These are phyloP conservation scores for Cynanchum wilfordii DNA, from an alignment of 257 asterid species.

Conservation along the genomic window DNA sequence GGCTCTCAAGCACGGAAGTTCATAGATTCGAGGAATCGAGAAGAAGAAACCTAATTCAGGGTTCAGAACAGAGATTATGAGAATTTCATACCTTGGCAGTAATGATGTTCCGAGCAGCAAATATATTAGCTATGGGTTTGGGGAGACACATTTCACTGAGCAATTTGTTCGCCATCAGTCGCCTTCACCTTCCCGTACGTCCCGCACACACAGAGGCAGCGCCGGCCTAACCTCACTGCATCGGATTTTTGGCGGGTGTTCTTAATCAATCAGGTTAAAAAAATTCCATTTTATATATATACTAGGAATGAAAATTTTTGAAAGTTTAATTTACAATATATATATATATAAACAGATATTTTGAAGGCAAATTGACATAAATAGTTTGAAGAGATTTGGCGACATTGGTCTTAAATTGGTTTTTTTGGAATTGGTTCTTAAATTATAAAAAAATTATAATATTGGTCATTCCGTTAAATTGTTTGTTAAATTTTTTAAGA, in stretches of 20 bases:
- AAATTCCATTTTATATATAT: too few species aligned
- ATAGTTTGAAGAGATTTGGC: too few species aligned
- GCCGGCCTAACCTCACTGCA: neutral
- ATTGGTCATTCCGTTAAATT: too few species aligned
- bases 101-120: conserved; percentile 70
- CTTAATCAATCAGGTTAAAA: too few species aligned
- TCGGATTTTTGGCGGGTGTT: neutral
- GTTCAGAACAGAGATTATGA: neutral
- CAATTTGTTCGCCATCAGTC: conserved; percentile 70
- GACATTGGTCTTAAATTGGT: too few species aligned
- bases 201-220: neutral
- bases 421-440: too few species aligned
- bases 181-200: neutral
- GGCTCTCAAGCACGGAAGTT: neutral
- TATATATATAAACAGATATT: too few species aligned
- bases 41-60: neutral
- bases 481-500: too few species aligned
- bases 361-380: too few species aligned
- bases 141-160: conserved; percentile 74
- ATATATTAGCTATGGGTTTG: conserved; percentile 50
- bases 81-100: conserved; percentile 56
- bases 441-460: too few species aligned
- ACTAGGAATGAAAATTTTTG: too few species aligned
- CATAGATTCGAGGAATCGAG: neutral
- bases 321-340: too few species aligned